These are phyloP conservation scores for Alternaria brassicae DNA, from an alignment of 2,329 filamentous ascomycete species.

Conservation along the genomic window DNA sequence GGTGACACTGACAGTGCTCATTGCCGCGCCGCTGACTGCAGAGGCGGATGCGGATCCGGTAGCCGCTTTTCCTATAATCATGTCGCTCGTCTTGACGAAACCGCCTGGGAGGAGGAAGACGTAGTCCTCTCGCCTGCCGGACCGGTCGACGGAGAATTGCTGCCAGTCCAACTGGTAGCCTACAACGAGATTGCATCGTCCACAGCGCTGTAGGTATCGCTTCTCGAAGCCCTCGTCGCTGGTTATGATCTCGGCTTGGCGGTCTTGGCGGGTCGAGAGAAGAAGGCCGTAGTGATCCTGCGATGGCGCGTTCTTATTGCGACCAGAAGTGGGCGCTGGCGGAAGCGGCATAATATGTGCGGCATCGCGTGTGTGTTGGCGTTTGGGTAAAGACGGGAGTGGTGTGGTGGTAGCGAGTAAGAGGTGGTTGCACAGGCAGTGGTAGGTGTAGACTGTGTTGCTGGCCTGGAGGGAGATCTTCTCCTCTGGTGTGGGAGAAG, in stretches of 20 bases:
- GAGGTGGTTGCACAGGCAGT: constrained; percentile 72
- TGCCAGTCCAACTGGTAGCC: constrained; percentile 67
- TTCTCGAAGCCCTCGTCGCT: constrained; percentile 73
- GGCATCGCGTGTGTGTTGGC: constrained; percentile 58
- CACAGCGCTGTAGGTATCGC: constrained; percentile 65
- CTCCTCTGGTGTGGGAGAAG: constrained; percentile 38
- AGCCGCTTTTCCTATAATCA: constrained; percentile 54
- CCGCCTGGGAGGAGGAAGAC: constrained; percentile 69
- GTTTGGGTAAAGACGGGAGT: constrained; percentile 61
- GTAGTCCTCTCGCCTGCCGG: constrained; percentile 54
- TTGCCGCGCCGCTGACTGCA: constrained; percentile 14
- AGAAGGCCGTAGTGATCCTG: constrained; percentile 59
- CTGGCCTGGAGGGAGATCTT: constrained; percentile 46
- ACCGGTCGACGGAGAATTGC: constrained; percentile 52
- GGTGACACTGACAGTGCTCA: constrained; percentile 25
- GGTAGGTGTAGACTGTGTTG: constrained; percentile 60
- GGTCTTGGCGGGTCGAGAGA: constrained; percentile 57
- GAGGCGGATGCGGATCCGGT: constrained; percentile 12
- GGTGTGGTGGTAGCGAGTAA: constrained; percentile 66
- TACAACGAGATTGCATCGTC: constrained; percentile 65
- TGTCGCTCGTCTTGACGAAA: constrained; percentile 64
- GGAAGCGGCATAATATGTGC: constrained; percentile 66
- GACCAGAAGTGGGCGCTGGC: constrained; percentile 28
- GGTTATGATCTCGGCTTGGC: constrained; percentile 60
- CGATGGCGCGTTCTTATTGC: constrained; percentile 9